A percentile compares a stretch with the other conserved stretches of the same genome.
These are phyloP conservation scores for Spergularia marina DNA, from an alignment of 148 eudicot genomes.

Conservation along the genomic window DNA sequence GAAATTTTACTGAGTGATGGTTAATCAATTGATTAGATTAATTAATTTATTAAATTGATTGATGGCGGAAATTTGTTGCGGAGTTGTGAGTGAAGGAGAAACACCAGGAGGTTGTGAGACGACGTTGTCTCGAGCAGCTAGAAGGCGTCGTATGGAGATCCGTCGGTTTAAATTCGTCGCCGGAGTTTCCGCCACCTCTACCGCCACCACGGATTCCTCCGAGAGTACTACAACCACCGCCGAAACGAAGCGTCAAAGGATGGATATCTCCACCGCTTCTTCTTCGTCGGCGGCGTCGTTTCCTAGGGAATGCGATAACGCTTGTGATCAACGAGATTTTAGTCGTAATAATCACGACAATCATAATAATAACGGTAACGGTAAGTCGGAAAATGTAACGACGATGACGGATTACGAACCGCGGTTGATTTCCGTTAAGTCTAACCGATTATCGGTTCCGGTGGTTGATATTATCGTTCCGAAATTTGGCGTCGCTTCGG, in stretches of 20 bases:
- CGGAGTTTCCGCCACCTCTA: not conserved
- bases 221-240: slow-evolving; percentile 10
- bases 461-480: slow-evolving; percentile 23
- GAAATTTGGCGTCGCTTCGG: slow-evolving; percentile 60
- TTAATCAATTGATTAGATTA: too few species aligned
- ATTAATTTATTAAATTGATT: not conserved
- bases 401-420: not conserved
- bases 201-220: not conserved
- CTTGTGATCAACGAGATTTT: not conserved
- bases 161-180: slow-evolving; percentile 37
- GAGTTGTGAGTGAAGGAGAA: slow-evolving; percentile 33
- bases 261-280: slow-evolving; percentile 19
- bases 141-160: slow-evolving; percentile 58
- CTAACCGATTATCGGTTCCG: slow-evolving; percentile 1
- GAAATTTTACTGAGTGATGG: too few species aligned
- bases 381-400: too few species aligned
- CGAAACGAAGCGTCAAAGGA: slow-evolving; percentile 40
- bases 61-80: slow-evolving; percentile 73
- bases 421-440: not conserved
- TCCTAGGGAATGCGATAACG: slow-evolving; percentile 22
- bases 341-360: too few species aligned
- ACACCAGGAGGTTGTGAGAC: slow-evolving; percentile 27
- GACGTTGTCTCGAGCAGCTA: slow-evolving; percentile 34
- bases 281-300: slow-evolving; percentile 13
- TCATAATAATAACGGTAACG: not conserved